A percentile compares a stretch with the other conserved stretches of the same genome.
phyloP scores from a whole-genome alignment of 768 basidiomycete species.

The Lactarius sp. region DNA sequence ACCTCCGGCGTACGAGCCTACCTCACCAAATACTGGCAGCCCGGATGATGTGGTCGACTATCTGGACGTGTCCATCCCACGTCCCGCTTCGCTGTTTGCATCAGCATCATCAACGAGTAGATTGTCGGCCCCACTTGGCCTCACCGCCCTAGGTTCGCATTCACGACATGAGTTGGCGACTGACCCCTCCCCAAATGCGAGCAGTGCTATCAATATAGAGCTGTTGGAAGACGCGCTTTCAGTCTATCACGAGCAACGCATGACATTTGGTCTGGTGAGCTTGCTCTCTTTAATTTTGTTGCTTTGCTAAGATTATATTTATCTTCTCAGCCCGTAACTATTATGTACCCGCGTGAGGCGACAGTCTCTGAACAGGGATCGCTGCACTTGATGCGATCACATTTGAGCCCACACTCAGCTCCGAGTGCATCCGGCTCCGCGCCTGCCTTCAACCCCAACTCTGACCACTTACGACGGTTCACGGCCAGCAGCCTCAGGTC shows the following conservation, averaged over 20 bases:
- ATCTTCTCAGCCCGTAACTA: constrained; percentile 36
- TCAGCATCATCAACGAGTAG: constrained; percentile 33
- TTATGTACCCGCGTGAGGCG: constrained; percentile 39
- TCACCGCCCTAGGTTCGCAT: constrained; percentile 31
- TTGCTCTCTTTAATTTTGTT: constrained; percentile 3
- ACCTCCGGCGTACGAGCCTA: constrained; percentile 15
- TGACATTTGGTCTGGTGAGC: constrained; percentile 57
- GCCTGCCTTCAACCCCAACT: constrained; percentile 45
- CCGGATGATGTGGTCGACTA: constrained; percentile 37
- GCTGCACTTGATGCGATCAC: constrained; percentile 57
- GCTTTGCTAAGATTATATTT: neutral
- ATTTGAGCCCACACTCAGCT: constrained; percentile 43
- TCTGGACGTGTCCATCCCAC: constrained; percentile 55
- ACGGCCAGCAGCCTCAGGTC: constrained; percentile 38
- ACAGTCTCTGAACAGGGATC: constrained; percentile 60
- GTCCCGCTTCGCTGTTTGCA: constrained; percentile 49
- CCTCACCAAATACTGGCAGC: neutral
- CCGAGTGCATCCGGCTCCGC: constrained; percentile 49
- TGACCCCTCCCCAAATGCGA: constrained; percentile 13
- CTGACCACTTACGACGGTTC: constrained; percentile 34
- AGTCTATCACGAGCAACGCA: constrained; percentile 36
- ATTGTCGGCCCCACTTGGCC: constrained; percentile 37
- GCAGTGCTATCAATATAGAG: constrained; percentile 43
- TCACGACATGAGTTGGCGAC: constrained; percentile 35
- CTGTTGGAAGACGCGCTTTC: constrained; percentile 54